These are phyloP conservation scores for Tagetes patula DNA, from an alignment of 129 eudicot species.

Conservation along the genomic window DNA sequence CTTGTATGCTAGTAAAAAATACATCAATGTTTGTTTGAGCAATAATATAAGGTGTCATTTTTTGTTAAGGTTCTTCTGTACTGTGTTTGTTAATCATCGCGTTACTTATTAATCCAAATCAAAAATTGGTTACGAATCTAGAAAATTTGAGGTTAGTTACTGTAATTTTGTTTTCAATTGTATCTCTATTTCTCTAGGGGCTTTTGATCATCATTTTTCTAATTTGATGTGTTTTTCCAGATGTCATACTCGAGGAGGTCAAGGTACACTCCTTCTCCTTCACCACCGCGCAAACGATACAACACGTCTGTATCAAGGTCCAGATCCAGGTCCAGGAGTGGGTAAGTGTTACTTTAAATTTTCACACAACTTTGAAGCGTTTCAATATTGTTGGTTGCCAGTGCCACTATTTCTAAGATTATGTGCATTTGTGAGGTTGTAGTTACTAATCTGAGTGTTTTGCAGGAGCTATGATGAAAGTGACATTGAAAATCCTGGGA, in stretches of 20 bases:
- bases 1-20: neutral
- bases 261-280: constrained; percentile 64
- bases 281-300: constrained; percentile 62
- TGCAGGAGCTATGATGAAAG: constrained; percentile 68
- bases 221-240: constrained; percentile 30
- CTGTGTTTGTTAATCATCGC: neutral
- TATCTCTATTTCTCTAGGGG: neutral
- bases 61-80: neutral
- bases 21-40: neutral
- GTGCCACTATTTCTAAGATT: neutral
- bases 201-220: constrained; percentile 19
- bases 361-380: neutral
- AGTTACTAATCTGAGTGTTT: neutral
- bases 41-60: neutral
- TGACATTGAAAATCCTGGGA: constrained; percentile 91
- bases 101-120: neutral
- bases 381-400: no score
- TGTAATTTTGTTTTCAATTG: neutral
- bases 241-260: constrained; percentile 80
- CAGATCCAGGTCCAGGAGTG: constrained; percentile 56
- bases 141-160: neutral
- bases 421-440: neutral
- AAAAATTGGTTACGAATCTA: neutral
- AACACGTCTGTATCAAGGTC: constrained; percentile 63
- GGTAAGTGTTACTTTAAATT: constrained; percentile 40